Conservation (phyloP, 768 basidiomycete genomes). For the Pholiota conissans region DNA sequence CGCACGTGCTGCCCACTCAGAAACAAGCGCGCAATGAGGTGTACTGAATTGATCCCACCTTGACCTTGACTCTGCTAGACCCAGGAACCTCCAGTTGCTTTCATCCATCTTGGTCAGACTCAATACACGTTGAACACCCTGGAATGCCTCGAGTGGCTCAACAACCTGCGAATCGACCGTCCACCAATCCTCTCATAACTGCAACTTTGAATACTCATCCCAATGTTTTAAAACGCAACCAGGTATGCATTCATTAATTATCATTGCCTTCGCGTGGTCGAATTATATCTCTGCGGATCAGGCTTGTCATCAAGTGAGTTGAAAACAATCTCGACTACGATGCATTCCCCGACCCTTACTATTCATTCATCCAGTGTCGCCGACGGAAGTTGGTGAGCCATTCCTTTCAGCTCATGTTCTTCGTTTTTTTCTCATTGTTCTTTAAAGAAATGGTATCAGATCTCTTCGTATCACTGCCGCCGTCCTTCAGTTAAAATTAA, state of each 20-base stretch:
- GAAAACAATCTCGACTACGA: not conserved
- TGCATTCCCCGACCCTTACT: not conserved
- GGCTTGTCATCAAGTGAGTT: conserved; percentile 56
- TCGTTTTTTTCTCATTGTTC: conserved; percentile 7
- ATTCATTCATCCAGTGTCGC: conserved; percentile 48
- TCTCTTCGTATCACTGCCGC: not conserved
- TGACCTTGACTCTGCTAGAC: conserved; percentile 11
- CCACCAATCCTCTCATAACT: conserved; percentile 15
- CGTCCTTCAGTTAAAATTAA: conserved; percentile 2
- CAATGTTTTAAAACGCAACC: conserved; percentile 54
- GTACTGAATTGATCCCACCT: conserved; percentile 20
- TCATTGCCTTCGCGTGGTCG: not conserved
- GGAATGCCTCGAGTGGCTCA: conserved; percentile 23
- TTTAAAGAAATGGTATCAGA: conserved; percentile 58
- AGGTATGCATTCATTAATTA: conserved; percentile 29
- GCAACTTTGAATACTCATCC: conserved; percentile 31
- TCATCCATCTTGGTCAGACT: not conserved
- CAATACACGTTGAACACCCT: not conserved
- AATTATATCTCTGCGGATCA: conserved; percentile 17
- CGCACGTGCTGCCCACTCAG: conserved; percentile 6
- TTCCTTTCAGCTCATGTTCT: conserved; percentile 2
- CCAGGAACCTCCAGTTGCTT: not conserved
- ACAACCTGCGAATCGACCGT: conserved; percentile 12
- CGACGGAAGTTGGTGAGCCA: conserved; percentile 68
- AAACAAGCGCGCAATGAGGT: conserved; percentile 16